These are phyloP conservation scores for Neocatenulostroma microsporum DNA, from an alignment of 2,329 filamentous ascomycete genomes.

Conservation along the genomic window DNA sequence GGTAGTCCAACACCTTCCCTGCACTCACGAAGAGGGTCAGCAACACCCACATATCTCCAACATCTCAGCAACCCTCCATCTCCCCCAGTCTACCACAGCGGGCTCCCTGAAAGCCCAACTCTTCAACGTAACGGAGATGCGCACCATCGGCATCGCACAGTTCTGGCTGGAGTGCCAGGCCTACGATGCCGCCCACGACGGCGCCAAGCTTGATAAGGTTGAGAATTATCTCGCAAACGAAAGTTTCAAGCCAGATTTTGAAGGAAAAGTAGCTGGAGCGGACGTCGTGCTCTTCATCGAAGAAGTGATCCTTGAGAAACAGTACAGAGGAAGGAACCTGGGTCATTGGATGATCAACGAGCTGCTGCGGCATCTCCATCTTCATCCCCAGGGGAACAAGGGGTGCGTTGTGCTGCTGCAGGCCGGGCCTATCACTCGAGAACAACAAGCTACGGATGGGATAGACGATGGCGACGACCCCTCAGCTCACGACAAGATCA, in stretches of 20 bases:
- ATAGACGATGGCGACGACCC: too few relatives aligned
- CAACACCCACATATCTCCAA: too few relatives aligned
- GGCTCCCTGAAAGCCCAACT: constrained; percentile 2
- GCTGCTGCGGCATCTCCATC: too few relatives aligned
- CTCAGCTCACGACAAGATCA: constrained; percentile 13
- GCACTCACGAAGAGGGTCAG: too few relatives aligned
- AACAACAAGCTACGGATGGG: not conserved
- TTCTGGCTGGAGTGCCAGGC: constrained; percentile 14
- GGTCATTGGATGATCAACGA: constrained; percentile 8
- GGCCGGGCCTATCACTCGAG: constrained; percentile 10
- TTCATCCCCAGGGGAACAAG: constrained; percentile 2
- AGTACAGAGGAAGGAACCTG: constrained; percentile 6
- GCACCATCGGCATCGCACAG: not conserved
- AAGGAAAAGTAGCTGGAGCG: constrained; percentile 1
- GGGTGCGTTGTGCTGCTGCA: constrained; percentile 12
- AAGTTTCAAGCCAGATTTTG: constrained; percentile 5
- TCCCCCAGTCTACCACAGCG: too few relatives aligned
- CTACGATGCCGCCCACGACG: constrained; percentile 10
- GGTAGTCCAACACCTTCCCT: too few relatives aligned
- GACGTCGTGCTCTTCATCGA: constrained; percentile 10
- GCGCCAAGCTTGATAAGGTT: constrained; percentile 13
- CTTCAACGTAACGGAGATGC: constrained; percentile 2
- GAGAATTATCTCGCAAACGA: constrained; percentile 18
- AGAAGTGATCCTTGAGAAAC: constrained; percentile 8
- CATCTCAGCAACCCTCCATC: too few relatives aligned